Evolutionary conservation across 2,329 filamentous ascomycete genomes (phyloP).

Genomic region (Leptographium radiaticola): DNA sequence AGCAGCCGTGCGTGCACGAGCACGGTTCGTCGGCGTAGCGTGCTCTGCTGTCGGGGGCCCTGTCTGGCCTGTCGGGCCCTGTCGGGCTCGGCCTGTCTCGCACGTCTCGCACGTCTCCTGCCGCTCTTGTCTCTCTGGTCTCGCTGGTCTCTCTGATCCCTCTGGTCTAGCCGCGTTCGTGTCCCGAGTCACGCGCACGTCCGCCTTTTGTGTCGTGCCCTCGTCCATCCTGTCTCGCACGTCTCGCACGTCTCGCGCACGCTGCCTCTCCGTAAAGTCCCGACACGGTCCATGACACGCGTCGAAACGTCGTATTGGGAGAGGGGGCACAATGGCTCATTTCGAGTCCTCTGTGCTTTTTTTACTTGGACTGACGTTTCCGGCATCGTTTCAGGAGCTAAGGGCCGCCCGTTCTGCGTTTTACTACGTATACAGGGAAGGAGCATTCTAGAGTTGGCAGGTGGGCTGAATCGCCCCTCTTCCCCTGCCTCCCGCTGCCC

Average conservation of each 20-base stretch:
- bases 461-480: conserved; percentile 1
- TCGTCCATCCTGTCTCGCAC: not conserved
- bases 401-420: not conserved
- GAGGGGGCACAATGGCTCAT: not conserved
- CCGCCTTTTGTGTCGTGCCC: not conserved
- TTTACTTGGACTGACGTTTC: not conserved
- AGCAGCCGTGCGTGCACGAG: not conserved
- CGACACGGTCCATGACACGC: not conserved
- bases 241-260: too few relatives aligned
- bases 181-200: not conserved
- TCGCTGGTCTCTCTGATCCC: too few relatives aligned
- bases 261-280: not conserved
- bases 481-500: not conserved
- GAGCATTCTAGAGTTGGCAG: conserved; percentile 1
- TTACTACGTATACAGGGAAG: not conserved
- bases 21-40: not conserved
- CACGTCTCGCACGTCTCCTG: too few relatives aligned
- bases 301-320: too few relatives aligned
- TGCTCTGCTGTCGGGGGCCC: too few relatives aligned
- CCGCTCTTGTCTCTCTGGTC: too few relatives aligned
- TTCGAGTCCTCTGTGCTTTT: not conserved
- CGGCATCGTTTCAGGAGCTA: not conserved
- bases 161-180: too few relatives aligned
- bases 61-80: too few relatives aligned
- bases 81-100: too few relatives aligned